These are phyloP conservation scores for Leccinum incarnatum DNA, from an alignment of 768 basidiomycete species.

Conservation along the genomic window DNA sequence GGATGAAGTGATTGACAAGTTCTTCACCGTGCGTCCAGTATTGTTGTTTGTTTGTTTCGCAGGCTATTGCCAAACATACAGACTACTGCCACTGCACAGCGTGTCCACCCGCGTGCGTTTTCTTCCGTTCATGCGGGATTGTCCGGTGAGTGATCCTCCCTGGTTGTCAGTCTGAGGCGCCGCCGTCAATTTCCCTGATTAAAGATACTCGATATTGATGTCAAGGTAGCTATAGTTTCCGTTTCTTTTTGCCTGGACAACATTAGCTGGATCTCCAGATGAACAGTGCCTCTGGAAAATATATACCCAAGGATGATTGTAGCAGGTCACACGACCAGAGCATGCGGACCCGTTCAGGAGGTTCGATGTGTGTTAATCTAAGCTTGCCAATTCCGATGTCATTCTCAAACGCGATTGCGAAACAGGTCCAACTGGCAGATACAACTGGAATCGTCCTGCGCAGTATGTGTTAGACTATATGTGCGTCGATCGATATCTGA, in stretches of 20 bases:
- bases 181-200: not conserved
- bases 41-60: slow-evolving; percentile 6
- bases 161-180: not conserved
- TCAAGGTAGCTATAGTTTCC: not conserved
- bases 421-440: not conserved
- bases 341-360: no score
- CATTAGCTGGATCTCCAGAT: not conserved
- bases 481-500: not conserved
- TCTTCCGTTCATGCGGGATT: no score
- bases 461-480: not conserved
- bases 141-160: not conserved
- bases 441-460: not conserved
- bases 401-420: no score
- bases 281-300: not conserved
- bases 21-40: not conserved
- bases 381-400: no score
- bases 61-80: slow-evolving; percentile 14
- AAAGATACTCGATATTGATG: not conserved
- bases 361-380: no score
- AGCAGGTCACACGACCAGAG: no score
- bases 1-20: no score
- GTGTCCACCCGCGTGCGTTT: no score
- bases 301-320: not conserved
- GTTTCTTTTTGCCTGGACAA: not conserved
- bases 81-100: not conserved